A percentile compares a stretch with the other conserved stretches of the same genome.
phyloP scores from a whole-genome alignment of 1,284 basidiomycete species.

The Crepidotus sp. region DNA sequence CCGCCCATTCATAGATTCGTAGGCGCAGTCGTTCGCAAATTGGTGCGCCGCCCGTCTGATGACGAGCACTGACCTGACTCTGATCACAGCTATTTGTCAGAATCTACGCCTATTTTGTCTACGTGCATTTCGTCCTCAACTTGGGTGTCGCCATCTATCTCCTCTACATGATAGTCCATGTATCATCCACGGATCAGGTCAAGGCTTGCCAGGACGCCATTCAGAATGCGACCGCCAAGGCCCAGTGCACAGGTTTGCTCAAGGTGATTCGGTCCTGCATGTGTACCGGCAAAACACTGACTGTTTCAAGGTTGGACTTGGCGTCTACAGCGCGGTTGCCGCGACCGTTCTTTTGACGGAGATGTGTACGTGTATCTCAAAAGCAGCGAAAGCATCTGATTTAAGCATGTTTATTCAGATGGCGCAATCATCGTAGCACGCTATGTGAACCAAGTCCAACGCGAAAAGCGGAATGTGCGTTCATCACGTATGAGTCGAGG shows the following conservation, averaged over 20 bases:
- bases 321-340: slow-evolving; percentile 40
- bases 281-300: neutral
- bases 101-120: slow-evolving; percentile 48
- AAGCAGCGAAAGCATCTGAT: neutral
- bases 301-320: slow-evolving; percentile 27
- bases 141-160: slow-evolving; percentile 45
- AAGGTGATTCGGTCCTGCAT: slow-evolving; percentile 12
- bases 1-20: slow-evolving; percentile 36
- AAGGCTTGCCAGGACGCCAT: slow-evolving; percentile 40
- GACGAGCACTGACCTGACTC: no score
- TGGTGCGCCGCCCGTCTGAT: slow-evolving; percentile 20
- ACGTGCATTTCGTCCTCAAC: slow-evolving; percentile 50
- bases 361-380: slow-evolving; percentile 35
- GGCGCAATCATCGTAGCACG: slow-evolving; percentile 49
- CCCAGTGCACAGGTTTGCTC: slow-evolving; percentile 37
- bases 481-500: slow-evolving; percentile 29
- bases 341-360: slow-evolving; percentile 39
- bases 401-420: slow-evolving; percentile 33
- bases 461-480: slow-evolving; percentile 37
- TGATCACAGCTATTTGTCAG: slow-evolving; percentile 40
- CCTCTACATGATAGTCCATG: slow-evolving; percentile 39
- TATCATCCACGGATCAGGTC: slow-evolving; percentile 33
- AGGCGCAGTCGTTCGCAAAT: slow-evolving; percentile 52
- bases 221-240: slow-evolving; percentile 30
- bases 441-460: slow-evolving; percentile 47